A percentile compares a stretch with the other conserved stretches of the same genome.
Conservation (phyloP, 331 rosid species). For the Phaseolus coccineus region DNA sequence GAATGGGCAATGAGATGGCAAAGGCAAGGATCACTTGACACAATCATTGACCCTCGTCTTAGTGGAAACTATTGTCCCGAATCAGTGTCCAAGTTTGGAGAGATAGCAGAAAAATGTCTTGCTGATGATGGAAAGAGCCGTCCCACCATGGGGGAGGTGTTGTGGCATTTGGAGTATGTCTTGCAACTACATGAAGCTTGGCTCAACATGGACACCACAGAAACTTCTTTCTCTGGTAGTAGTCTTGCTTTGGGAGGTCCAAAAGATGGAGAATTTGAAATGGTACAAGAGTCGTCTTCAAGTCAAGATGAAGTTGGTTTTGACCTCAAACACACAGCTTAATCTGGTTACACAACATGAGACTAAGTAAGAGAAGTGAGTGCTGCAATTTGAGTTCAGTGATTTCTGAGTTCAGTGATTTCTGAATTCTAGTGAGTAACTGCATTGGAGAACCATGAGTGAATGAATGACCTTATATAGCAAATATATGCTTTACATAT, state of each 20-base stretch:
- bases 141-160: constrained; percentile 85
- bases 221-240: constrained; percentile 56
- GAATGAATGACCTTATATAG: constrained; percentile 33
- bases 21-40: constrained; percentile 67
- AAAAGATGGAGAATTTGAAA: constrained; percentile 50
- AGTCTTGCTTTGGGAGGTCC: constrained; percentile 47
- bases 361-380: constrained; percentile 26
- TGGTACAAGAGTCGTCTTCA: constrained; percentile 43
- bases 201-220: constrained; percentile 54
- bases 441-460: constrained; percentile 30
- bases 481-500: constrained; percentile 45
- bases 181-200: constrained; percentile 93
- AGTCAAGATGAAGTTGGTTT: constrained; percentile 48
- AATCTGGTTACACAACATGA: constrained; percentile 25
- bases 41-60: constrained; percentile 67
- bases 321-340: constrained; percentile 17
- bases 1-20: constrained; percentile 95
- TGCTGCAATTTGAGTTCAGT: constrained; percentile 42
- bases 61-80: constrained; percentile 57
- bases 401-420: constrained; percentile 39
- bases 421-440: constrained; percentile 25
- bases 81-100: constrained; percentile 74
- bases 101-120: constrained; percentile 86
- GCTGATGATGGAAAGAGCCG: constrained; percentile 82
- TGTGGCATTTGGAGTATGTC: constrained; percentile 90